Percentiles rank a stretch among this genome's conserved stretches.
phyloP scores from a whole-genome alignment of 148 eudicot genomes.

The Oxyria digyna region DNA sequence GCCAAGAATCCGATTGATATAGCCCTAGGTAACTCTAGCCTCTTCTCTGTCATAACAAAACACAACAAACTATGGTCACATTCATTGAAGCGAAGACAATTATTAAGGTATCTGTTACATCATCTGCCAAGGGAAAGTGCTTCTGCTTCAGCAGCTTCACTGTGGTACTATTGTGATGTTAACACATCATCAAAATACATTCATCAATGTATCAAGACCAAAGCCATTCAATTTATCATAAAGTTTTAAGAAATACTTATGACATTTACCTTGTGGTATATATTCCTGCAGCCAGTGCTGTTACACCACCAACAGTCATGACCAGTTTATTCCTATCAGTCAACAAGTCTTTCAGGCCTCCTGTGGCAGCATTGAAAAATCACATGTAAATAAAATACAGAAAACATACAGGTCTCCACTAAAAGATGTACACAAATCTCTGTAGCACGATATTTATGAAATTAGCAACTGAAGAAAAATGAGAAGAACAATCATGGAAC shows the following conservation, averaged over 20 bases:
- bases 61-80: not conserved
- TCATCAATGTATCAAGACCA: not conserved
- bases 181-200: not conserved
- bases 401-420: not conserved
- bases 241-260: not conserved
- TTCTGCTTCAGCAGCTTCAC: not conserved
- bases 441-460: not conserved
- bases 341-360: constrained; percentile 57
- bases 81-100: no score
- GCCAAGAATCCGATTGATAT: constrained; percentile 82
- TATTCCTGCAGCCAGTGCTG: constrained; percentile 95
- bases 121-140: not conserved
- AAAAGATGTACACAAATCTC: not conserved
- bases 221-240: not conserved
- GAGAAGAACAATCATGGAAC: not conserved
- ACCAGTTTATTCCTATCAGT: constrained; percentile 69
- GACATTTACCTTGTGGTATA: constrained; percentile 72
- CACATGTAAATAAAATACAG: not conserved
- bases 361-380: constrained; percentile 30
- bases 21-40: constrained; percentile 88
- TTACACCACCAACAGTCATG: constrained; percentile 87
- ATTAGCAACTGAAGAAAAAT: not conserved
- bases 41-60: constrained; percentile 64
- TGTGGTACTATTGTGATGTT: not conserved
- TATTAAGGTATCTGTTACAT: no score